Evolutionary conservation across 306 rosid species (phyloP).

Genomic region (Quercus robur): DNA sequence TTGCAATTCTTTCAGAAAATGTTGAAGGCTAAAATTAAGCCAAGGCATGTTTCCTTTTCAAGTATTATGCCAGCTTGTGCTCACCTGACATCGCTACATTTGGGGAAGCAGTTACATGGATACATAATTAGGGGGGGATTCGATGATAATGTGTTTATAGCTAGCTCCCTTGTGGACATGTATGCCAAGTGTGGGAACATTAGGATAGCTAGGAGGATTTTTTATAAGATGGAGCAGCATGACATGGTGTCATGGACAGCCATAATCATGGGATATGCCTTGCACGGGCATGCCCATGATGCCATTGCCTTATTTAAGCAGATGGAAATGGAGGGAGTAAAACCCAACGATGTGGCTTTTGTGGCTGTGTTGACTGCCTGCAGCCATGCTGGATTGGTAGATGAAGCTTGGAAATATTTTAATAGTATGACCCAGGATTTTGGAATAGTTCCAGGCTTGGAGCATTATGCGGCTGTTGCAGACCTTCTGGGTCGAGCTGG

Average conservation of each 20-base stretch:
- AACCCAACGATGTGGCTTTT: slow-evolving; percentile 61
- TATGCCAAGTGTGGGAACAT: slow-evolving; percentile 85
- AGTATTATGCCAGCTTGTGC: slow-evolving; percentile 91
- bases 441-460: slow-evolving; percentile 70
- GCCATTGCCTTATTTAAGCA: slow-evolving; percentile 66
- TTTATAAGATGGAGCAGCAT: slow-evolving; percentile 43
- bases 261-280: slow-evolving; percentile 89
- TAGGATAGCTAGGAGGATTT: slow-evolving; percentile 56
- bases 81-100: slow-evolving; percentile 62
- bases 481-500: slow-evolving; percentile 93
- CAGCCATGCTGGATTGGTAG: slow-evolving; percentile 80
- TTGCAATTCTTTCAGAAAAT: slow-evolving; percentile 52
- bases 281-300: slow-evolving; percentile 74
- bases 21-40: slow-evolving; percentile 59
- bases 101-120: slow-evolving; percentile 92
- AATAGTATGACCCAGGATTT: slow-evolving; percentile 48
- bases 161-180: slow-evolving; percentile 81
- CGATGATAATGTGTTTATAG: slow-evolving; percentile 58
- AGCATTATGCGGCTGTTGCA: slow-evolving; percentile 81
- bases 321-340: slow-evolving; percentile 65
- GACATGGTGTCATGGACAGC: slow-evolving; percentile 93
- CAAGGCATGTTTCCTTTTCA: slow-evolving; percentile 60
- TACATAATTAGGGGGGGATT: slow-evolving; percentile 51
- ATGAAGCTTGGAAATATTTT: slow-evolving; percentile 76
- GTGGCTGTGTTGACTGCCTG: slow-evolving; percentile 85